Percentiles rank a stretch among this genome's conserved stretches.
Evolutionary conservation across 441 rosid genomes (phyloP).

Genomic region (Aquilaria agallochum): DNA sequence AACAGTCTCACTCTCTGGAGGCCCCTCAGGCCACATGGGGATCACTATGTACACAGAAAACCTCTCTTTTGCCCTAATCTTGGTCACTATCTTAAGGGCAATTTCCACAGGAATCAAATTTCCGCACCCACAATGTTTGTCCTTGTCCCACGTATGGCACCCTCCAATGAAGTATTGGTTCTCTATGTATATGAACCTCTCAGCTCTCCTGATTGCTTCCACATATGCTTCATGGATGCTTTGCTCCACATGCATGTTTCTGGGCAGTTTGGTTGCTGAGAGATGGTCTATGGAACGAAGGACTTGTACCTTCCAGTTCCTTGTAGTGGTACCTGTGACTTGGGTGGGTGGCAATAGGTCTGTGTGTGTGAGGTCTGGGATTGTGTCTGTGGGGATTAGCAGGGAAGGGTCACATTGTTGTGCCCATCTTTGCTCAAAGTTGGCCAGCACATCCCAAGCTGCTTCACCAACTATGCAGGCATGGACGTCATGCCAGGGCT

Average conservation of each 20-base stretch:
- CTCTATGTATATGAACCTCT: constrained; percentile 82
- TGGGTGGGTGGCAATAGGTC: constrained; percentile 13
- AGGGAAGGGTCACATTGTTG: constrained; percentile 65
- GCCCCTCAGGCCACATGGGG: constrained; percentile 98
- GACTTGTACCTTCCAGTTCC: constrained; percentile 79
- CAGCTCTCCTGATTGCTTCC: constrained; percentile 67
- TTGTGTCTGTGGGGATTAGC: constrained; percentile 36
- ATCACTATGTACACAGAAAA: constrained; percentile 76
- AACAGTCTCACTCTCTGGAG: constrained; percentile 73
- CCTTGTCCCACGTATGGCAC: constrained; percentile 71
- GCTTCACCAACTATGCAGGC: constrained; percentile 65
- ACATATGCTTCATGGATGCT: constrained; percentile 84
- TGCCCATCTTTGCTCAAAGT: constrained; percentile 86
- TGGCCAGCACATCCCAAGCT: constrained; percentile 64
- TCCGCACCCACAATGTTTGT: constrained; percentile 58
- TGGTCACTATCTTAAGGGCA: constrained; percentile 61
- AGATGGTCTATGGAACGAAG: constrained; percentile 71
- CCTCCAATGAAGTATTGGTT: constrained; percentile 91
- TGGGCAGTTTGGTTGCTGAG: constrained; percentile 48
- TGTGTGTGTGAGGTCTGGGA: constrained; percentile 27
- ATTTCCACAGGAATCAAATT: constrained; percentile 84
- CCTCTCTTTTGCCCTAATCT: constrained; percentile 57
- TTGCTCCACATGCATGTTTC: constrained; percentile 45
- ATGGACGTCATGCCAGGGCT: constrained; percentile 92
- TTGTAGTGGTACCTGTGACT: constrained; percentile 25